These are phyloP conservation scores for Phaeotremella skinneri DNA, from an alignment of 768 basidiomycete species.

Conservation along the genomic window DNA sequence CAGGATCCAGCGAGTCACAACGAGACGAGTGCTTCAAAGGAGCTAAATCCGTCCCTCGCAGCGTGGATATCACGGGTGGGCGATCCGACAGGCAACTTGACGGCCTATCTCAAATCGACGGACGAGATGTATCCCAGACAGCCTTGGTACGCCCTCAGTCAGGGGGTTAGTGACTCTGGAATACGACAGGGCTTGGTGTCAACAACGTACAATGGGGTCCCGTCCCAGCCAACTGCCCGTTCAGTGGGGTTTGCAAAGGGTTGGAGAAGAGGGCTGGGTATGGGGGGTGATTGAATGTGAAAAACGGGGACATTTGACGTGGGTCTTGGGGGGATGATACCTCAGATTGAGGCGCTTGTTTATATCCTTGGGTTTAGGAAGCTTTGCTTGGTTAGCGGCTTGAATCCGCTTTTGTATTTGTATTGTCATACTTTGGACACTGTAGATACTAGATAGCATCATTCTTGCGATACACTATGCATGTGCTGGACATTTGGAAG, in stretches of 20 bases:
- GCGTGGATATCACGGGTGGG: slow-evolving; percentile 63
- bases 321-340: background rate
- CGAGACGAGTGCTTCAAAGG: slow-evolving; percentile 26
- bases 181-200: slow-evolving; percentile 10
- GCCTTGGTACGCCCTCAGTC: slow-evolving; percentile 2
- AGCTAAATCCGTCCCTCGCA: slow-evolving; percentile 62
- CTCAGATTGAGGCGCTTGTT: background rate
- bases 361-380: background rate
- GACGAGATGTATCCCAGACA: slow-evolving; percentile 24
- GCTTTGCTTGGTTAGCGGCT: no score
- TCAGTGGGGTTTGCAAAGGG: background rate
- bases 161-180: slow-evolving; percentile 5
- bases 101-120: slow-evolving; percentile 51
- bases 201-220: slow-evolving; percentile 4
- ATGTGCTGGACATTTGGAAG: no score
- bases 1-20: slow-evolving; percentile 55
- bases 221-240: background rate
- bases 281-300: background rate
- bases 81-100: slow-evolving; percentile 63
- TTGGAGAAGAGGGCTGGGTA: background rate
- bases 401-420: background rate
- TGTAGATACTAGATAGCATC: background rate
- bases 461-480: no score
- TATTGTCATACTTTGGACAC: background rate
- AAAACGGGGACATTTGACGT: background rate